Base-by-base conservation (phyloP, 2,329 filamentous ascomycete genomes). In the Zymoseptoria tritici region DNA sequence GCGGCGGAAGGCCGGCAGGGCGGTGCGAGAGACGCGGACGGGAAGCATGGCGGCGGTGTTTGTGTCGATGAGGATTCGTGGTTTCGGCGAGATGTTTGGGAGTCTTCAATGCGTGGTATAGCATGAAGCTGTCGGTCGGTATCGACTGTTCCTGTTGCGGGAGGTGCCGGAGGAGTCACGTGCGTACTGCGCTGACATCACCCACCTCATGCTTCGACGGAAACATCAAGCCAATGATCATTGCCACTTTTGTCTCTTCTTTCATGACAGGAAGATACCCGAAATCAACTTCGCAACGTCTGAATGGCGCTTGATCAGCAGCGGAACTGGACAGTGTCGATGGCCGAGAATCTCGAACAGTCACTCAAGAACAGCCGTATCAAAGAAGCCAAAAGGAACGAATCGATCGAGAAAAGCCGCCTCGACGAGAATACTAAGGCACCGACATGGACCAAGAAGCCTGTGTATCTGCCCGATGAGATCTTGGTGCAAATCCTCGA, bases 391-490 rank as follows among this genome's bases (percentile, higher is more conserved):
- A 57, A 57, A 49, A 54, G 29, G 42, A 42, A 52, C 24, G 56
- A 55, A 36, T 56, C 57, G 19, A 46, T 46, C 36, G 36, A 16
- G 4, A n/a, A 16, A 11, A 46, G 36, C 13, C 36, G 36, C 13
- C 19, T 52, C 13, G 20, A 22, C 9, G 52, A 53, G 4, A 26
- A 11, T 13, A 31, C 52, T 21, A 19, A 29, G 29, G 52, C 61
- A 9, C 49, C 56, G 19, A 55, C 57, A 24, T 70, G 63, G 68
- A 63, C 56, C 49, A 62, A 55, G 49, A 63, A 64, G 52, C 64
- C 66, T 51, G 63, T 69, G 59, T 76, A 81, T 65, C 77, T 85
- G 2, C 82, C 83, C 4, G 77, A 80, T 59, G 83, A 85, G 68
- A 73, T 85, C 24, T 63, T 85, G 52, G 70, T 81, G 20, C 72